Evolutionary conservation across 2,329 filamentous ascomycete genomes (phyloP), one percentile per base, ranked within the genome.

Genomic region (Pyrenophora tritici-repentis): DNA sequence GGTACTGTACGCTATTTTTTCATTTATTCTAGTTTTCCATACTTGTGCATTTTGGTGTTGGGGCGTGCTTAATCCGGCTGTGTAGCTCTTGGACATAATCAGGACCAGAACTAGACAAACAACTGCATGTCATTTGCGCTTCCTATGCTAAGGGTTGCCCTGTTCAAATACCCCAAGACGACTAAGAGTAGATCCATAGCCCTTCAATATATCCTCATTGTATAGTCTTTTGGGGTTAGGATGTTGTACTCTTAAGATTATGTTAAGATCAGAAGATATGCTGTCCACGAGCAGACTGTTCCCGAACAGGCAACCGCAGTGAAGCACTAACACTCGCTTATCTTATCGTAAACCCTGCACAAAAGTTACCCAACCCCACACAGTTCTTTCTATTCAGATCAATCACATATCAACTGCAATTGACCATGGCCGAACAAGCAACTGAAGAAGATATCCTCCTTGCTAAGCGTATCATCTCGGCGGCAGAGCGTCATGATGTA

Each of bases 361-460:
- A 52, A 52, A 53, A 53, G 50, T 53, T 42, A 20, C 35, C 39
- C 37, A 43, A 53, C 50, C 50, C 50, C 50, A 53, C 46, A 48
- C 50, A 53, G 29, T 48, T 39, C 20, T 42, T 52, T 47, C 49
- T 42, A 26, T 36, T 20, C 32, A 36, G 13, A 37, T 43, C 35
- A 39, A 38, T 26, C 17, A 6, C 16, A 10, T 24, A 26, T 40
- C 39, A 24, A 51, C 45, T 41, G 24, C 47, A 61, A 50, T 53
- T 40, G 22, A 64, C 49, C 31, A 72, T 72, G 68, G 55, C 68
- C 20, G 62, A 65, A 29, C 67, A 67, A 65, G 59, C 63, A 52
- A 69, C 70, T 20, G 68, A 73, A 58, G 63, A 70, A 46, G 70
- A 73, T 31, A 59, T 73, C 29, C 65, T 73, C 29, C 64, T 72